Base-by-base conservation (phyloP, 2,329 filamentous ascomycete species). In the Ophiostoma sp. region DNA sequence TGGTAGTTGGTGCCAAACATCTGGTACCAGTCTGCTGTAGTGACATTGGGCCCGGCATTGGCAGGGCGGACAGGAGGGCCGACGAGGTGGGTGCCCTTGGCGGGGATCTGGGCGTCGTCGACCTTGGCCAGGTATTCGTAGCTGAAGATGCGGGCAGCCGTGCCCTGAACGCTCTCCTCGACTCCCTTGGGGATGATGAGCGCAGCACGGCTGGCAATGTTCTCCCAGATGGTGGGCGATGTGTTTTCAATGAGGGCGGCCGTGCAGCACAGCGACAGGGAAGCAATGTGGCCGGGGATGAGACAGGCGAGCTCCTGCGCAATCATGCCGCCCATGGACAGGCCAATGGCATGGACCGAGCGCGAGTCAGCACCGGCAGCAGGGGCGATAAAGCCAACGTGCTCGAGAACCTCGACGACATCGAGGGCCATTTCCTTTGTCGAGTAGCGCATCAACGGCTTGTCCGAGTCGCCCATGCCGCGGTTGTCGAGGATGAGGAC, bases 321-420 rank as follows among this genome's bases (percentile, higher is more conserved):
- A 75, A 97, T 94, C 93, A 97, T 96, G 76, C 93, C 93, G 73
- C 93, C 93, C 85, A 96, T 91, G 71, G 89, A 92, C 73, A 94
- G 88, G 70, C 93, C 93, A 44, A 91, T 83, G 68, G 96, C 78
- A 80, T 97, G 88, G 77, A 81, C 83, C 75, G 82, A 73, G 71
- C 77, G 10, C 77, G 69, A 2, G 70, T 67, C 39, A 62, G 78
- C 36, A 39, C 57, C 2, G n/a, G 71, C 20, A 20, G 3, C 13
- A 54, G 33, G n/a, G n/a, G 72, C 70, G 13, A 72, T 64, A 20
- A 71, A 96, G 73, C 87, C 88, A 11, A 95, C 77, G 75, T 91
- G 85, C 73, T 89, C 85, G 36, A 87, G 78, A 23, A 95, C 81
- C 75, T 95, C 91, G 73, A 94, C 77, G 33, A 86, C 79, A 79